Percentiles rank a stretch among this genome's conserved stretches.
Conservation (phyloP, 768 basidiomycete genomes). For the Cystobasidium tubakii region DNA sequence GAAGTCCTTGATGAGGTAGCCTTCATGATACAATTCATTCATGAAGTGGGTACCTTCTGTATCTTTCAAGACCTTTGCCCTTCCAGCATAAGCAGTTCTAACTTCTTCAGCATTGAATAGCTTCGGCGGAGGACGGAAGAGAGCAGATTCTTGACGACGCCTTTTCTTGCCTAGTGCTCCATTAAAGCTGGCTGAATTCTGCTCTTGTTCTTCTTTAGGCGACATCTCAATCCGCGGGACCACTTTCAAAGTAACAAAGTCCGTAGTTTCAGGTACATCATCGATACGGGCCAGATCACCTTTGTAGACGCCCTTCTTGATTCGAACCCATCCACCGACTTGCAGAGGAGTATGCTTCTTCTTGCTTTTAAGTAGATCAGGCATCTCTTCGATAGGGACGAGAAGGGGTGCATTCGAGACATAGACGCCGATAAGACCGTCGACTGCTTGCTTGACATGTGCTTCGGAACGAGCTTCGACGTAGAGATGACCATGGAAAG, state of each 20-base stretch:
- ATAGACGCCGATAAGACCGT: slow-evolving; percentile 89
- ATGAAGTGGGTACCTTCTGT: slow-evolving; percentile 70
- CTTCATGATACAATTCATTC: slow-evolving; percentile 86
- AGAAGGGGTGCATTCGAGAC: slow-evolving; percentile 55
- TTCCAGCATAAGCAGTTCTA: slow-evolving; percentile 72
- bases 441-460: slow-evolving; percentile 74
- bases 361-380: slow-evolving; percentile 87
- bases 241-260: slow-evolving; percentile 85
- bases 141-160: slow-evolving; percentile 56
- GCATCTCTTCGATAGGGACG: slow-evolving; percentile 97
- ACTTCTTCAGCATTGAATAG: slow-evolving; percentile 93
- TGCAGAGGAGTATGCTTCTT: slow-evolving; percentile 80
- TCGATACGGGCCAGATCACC: slow-evolving; percentile 93
- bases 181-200: slow-evolving; percentile 40
- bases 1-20: slow-evolving; percentile 94
- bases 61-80: slow-evolving; percentile 59
- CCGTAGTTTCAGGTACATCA: slow-evolving; percentile 86
- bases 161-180: slow-evolving; percentile 67
- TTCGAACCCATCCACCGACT: slow-evolving; percentile 88
- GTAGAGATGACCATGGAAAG: slow-evolving; percentile 90
- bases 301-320: slow-evolving; percentile 85
- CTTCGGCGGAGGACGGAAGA: slow-evolving; percentile 71
- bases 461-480: slow-evolving; percentile 85
- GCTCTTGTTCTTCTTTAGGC: slow-evolving; percentile 65
- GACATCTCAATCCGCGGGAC: slow-evolving; percentile 96